Base-by-base conservation (phyloP, 305 asterid species). In the Fraxinus platypoda region DNA sequence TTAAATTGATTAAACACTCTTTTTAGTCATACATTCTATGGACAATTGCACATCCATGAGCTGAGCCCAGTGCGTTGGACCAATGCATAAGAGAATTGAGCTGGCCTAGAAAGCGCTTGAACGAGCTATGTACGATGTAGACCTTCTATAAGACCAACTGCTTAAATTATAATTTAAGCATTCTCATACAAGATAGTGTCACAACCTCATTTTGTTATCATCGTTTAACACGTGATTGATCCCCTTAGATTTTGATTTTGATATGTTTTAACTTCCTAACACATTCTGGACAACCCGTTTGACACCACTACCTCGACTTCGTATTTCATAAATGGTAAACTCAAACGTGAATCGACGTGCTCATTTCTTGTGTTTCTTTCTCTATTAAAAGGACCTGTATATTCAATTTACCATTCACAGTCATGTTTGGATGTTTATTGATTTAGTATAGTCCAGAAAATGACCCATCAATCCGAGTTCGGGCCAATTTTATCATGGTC, bases 401-500 rank as follows among this genome's bases (percentile, higher is more conserved):
- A 15, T 3, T 46, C 19, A 13, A 46, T 46, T 46, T 15, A 46
- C 19, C 19, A 15, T 46, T 21, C 3, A n/a, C 12, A 35, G 17
- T 33, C 6, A 4, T 74, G 49, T 23, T 41, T 34, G 78, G 78
- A 17, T 74, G 31, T 74, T 35, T 3, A 19, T 2, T n/a, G 13
- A 74, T 17, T 3, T 7, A 74, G n/a, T 12, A 78, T 70, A 41
- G 30, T 11, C 7, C 28, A 64, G 91, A 89, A 75, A 87, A 75
- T 13, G 90, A 89, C 87, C 15, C 68, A 68, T 86, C 91, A 85
- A 52, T 80, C 46, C 57, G 23, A 35, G 54, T 75, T 33, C 33
- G 83, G 84, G 74, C 86, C 70, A 77, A 19, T 64, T 75, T 71
- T 12, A 41, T 49, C 49, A 78, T 88, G 89, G 91, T 76, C 87